A percentile compares a stretch with the other conserved stretches of the same genome.
Conservation (phyloP, 1,284 basidiomycete genomes). For the Rhodotorula sp. region DNA sequence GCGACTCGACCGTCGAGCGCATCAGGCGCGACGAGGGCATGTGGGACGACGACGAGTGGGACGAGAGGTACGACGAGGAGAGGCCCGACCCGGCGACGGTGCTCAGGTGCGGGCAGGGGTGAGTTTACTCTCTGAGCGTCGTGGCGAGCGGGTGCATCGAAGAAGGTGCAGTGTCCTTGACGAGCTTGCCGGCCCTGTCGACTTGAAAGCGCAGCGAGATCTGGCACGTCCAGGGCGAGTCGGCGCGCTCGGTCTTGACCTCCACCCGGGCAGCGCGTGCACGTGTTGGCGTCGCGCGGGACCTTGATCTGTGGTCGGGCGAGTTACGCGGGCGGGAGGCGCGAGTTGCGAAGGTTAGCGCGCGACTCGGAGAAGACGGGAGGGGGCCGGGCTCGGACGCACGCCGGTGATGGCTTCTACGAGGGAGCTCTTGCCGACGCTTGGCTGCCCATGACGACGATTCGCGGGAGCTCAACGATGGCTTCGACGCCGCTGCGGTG, state of each 20-base stretch:
- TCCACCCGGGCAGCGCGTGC: slow-evolving; percentile 61
- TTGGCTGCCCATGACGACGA: slow-evolving; percentile 33
- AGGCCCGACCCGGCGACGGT: slow-evolving; percentile 37
- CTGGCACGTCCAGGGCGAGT: slow-evolving; percentile 61
- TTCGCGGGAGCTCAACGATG: not conserved
- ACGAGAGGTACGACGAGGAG: slow-evolving; percentile 30
- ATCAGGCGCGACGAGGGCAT: slow-evolving; percentile 40
- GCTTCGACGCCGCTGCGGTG: too few relatives aligned
- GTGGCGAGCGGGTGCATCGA: slow-evolving; percentile 60
- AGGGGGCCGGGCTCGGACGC: not conserved
- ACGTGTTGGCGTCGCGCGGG: slow-evolving; percentile 65
- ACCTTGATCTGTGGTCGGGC: slow-evolving; percentile 56
- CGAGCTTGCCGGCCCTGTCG: slow-evolving; percentile 55
- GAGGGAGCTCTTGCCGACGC: slow-evolving; percentile 67
- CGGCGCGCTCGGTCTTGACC: slow-evolving; percentile 31
- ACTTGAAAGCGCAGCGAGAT: slow-evolving; percentile 62
- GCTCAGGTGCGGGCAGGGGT: slow-evolving; percentile 26
- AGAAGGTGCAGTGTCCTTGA: slow-evolving; percentile 55
- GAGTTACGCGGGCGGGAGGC: not conserved
- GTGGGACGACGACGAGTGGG: slow-evolving; percentile 35
- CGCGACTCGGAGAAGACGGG: not conserved
- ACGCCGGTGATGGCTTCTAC: slow-evolving; percentile 70
- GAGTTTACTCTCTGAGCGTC: slow-evolving; percentile 56
- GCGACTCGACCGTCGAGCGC: slow-evolving; percentile 49
- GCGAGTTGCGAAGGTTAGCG: too few relatives aligned